phyloP scores from a whole-genome alignment of 2,329 filamentous ascomycete genomes.

The Clarireedia monteithiana region DNA sequence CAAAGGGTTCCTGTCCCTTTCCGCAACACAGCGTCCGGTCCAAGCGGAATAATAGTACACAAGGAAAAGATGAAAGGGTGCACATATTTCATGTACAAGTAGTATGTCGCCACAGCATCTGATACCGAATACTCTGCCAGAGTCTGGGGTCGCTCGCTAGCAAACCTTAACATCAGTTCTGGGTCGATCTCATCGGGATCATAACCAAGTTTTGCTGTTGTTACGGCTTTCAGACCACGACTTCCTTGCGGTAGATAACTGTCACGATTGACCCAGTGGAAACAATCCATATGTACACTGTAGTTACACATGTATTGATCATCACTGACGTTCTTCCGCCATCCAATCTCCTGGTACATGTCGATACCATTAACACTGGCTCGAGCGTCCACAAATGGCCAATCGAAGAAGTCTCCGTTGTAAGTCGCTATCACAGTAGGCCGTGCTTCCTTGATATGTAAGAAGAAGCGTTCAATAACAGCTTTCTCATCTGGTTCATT shows the following conservation, averaged over 20 bases:
- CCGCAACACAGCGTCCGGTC: constrained; percentile 83
- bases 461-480: constrained; percentile 84
- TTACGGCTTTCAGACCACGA: constrained; percentile 94
- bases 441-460: constrained; percentile 87
- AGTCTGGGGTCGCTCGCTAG: constrained; percentile 83
- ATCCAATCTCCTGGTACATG: constrained; percentile 98
- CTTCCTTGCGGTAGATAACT: constrained; percentile 96
- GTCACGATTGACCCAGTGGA: constrained; percentile 98
- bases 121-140: constrained; percentile 97
- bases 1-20: constrained; percentile 98
- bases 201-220: constrained; percentile 94
- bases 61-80: constrained; percentile 99
- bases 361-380: constrained; percentile 93
- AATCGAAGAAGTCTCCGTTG: constrained; percentile 99
- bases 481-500: constrained; percentile 92
- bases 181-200: constrained; percentile 97
- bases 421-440: constrained; percentile 99
- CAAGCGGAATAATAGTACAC: constrained; percentile 90
- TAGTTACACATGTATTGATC: constrained; percentile 96
- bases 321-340: constrained; percentile 78
- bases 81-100: constrained; percentile 99
- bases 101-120: constrained; percentile 97
- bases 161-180: constrained; percentile 92
- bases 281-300: constrained; percentile 98
- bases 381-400: constrained; percentile 93